Evolutionary conservation across 305 asterid genomes (phyloP).

Genomic region (Fraxinus floribunda): DNA sequence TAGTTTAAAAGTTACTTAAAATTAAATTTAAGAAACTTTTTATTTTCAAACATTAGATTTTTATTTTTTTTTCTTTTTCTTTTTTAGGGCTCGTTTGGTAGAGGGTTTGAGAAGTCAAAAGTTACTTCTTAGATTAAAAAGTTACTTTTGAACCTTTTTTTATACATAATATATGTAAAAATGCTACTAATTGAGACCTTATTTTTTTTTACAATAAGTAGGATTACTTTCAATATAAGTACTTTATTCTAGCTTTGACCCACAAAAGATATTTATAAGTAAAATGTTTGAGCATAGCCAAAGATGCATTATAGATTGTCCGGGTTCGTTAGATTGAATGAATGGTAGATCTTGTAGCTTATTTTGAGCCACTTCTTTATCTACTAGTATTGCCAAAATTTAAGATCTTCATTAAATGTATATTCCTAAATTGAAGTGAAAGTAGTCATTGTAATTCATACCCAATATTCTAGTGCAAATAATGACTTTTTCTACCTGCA

Average conservation of each 20-base stretch:
- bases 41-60: neutral
- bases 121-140: neutral
- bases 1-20: neutral
- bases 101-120: neutral
- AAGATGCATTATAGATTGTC: neutral
- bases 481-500: conserved; percentile 20
- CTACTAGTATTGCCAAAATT: neutral
- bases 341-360: neutral
- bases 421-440: conserved; percentile 28
- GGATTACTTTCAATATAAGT: neutral
- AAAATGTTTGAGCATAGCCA: neutral
- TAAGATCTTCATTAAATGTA: conserved; percentile 28
- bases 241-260: neutral
- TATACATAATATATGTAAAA: no score
- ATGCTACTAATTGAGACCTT: neutral
- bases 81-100: neutral
- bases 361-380: neutral
- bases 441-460: conserved; percentile 22
- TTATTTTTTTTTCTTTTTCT: neutral
- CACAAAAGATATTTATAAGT: neutral
- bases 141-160: neutral
- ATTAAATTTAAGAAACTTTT: neutral
- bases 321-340: neutral
- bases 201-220: neutral
- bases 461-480: conserved; percentile 14